Percentiles rank a stretch among this genome's conserved stretches.
Conservation (phyloP, 208 protist genomes). For the Wallacemonas sp. region DNA sequence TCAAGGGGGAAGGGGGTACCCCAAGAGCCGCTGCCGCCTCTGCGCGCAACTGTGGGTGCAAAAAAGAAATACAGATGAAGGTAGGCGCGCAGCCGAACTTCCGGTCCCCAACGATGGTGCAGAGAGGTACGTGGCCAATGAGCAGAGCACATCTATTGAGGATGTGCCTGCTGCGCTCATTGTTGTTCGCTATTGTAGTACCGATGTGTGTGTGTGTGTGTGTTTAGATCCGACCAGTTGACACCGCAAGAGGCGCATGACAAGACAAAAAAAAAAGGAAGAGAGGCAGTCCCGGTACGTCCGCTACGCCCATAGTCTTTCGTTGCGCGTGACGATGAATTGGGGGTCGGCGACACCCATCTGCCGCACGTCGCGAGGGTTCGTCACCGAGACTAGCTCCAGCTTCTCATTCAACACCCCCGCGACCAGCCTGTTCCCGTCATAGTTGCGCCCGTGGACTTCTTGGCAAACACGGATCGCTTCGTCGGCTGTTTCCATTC, state of each 20-base stretch:
- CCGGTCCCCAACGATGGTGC: too few relatives aligned
- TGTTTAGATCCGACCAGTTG: slow-evolving; percentile 1
- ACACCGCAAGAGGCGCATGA: slow-evolving; percentile 6
- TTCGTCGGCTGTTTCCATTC: slow-evolving; percentile 69
- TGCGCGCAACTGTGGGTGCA: too few relatives aligned
- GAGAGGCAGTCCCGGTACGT: neutral
- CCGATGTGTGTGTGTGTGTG: slow-evolving; percentile 1
- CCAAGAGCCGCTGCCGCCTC: too few relatives aligned
- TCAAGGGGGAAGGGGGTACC: too few relatives aligned
- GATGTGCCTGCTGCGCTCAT: neutral
- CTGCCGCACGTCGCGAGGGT: slow-evolving; percentile 39
- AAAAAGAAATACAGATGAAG: too few relatives aligned
- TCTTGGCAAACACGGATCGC: slow-evolving; percentile 54
- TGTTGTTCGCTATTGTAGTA: neutral
- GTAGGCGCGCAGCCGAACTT: too few relatives aligned
- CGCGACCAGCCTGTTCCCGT: slow-evolving; percentile 42
- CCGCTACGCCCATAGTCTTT: slow-evolving; percentile 67
- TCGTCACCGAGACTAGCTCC: slow-evolving; percentile 62
- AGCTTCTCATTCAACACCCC: slow-evolving; percentile 71
- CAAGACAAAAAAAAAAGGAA: slow-evolving; percentile 14
- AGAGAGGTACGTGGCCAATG: too few relatives aligned
- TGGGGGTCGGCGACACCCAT: slow-evolving; percentile 13
- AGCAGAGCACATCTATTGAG: too few relatives aligned
- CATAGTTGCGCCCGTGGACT: slow-evolving; percentile 48
- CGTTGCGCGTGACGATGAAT: slow-evolving; percentile 53